Base-by-base conservation (phyloP, 2,329 filamentous ascomycete genomes). In the Botrytis deweyae region DNA sequence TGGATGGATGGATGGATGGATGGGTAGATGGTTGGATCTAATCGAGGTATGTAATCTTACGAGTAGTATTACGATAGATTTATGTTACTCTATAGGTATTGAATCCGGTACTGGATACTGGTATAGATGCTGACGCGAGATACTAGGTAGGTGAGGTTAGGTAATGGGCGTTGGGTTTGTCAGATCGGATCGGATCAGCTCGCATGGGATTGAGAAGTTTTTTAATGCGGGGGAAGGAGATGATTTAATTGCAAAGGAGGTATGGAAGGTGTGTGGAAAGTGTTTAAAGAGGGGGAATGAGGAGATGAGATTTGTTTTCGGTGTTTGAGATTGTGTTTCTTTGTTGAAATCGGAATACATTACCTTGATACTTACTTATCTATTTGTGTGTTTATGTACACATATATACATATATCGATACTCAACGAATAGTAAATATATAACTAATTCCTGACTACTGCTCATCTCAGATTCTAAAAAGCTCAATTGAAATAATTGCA, bases 261-360 rank as follows among this genome's bases (percentile, higher is more conserved):
- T 52, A 1, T 22, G 44, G 20, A 9, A 9, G 20, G 20, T 22
- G 18, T 49, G 46, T 49, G 46, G 20, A 22, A 49, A 49, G 46
- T 29, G n/a, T 29, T 55, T 68, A 68, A 68, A 68, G 65, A 68
- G 65, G 46, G 65, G 46, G 46, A 18, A 33, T 20, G 33, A 68
- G 33, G 33, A 20, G 33, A 25, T 62, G 12, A 25, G 14, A 29
- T 42, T 29, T 55, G 65, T 58, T 68, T 68, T 68, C 65, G 29
- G 65, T 55, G 9, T 29, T 7, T 40, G 36, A 38, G 22, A 14
- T 40, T 29, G 7, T 38, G 2, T 18, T 40, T 67, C 65, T 67
- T 67, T 67, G 46, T 67, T 67, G 18, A 0, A 10, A 52, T 36
- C 25, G 12, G 20, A 25, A 25, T 3, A 49, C 25, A 4, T 1